Conservation (phyloP, 768 basidiomycete genomes). For the Fomitopsis serialis region DNA sequence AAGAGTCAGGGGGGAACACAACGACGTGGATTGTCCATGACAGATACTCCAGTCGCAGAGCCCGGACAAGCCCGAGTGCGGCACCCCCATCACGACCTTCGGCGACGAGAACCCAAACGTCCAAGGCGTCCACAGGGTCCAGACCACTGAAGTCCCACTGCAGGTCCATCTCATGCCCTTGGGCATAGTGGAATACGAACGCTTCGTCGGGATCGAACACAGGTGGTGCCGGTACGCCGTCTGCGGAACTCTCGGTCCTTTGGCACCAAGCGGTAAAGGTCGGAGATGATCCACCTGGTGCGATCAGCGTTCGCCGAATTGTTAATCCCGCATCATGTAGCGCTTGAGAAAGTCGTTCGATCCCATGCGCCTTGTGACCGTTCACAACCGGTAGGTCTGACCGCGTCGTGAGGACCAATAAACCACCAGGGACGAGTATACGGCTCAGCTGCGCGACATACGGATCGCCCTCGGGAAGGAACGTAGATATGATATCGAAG, state of each 20-base stretch:
- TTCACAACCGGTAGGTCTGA: not conserved
- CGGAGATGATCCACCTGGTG: too few relatives aligned
- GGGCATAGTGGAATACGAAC: conserved; percentile 8
- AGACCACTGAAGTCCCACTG: conserved; percentile 9
- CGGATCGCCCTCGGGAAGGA: not conserved
- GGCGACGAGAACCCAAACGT: not conserved
- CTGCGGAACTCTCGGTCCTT: not conserved
- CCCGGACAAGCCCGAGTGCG: conserved; percentile 25
- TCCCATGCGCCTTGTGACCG: not conserved
- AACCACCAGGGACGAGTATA: not conserved
- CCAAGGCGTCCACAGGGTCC: not conserved
- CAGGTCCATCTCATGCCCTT: conserved; percentile 16
- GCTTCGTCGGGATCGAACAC: not conserved
- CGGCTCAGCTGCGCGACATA: not conserved
- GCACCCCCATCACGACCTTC: conserved; percentile 21
- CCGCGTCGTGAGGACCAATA: not conserved
- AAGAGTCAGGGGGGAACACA: conserved; percentile 22
- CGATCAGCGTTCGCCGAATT: too few relatives aligned
- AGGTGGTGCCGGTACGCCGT: not conserved
- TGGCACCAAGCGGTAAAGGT: too few relatives aligned
- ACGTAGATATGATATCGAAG: not conserved
- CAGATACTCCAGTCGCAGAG: conserved; percentile 26
- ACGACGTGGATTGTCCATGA: conserved; percentile 26
- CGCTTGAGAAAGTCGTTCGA: too few relatives aligned
- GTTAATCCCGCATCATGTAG: too few relatives aligned